Base-by-base conservation (phyloP, 1,284 basidiomycete genomes). In the Naganishia sp. region DNA sequence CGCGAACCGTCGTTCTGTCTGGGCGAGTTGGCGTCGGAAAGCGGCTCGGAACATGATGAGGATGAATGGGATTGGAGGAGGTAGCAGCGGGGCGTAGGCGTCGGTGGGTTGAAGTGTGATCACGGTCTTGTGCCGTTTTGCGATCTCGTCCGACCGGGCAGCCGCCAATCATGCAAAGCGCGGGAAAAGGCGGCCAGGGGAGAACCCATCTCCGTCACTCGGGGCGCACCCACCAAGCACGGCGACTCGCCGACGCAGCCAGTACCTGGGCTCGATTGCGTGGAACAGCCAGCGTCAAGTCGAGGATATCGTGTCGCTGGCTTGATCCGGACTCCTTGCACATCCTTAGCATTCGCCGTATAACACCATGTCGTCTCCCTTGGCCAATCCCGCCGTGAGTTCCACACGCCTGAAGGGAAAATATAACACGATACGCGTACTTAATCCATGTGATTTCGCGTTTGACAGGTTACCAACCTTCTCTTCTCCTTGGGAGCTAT, bases 401-500 rank as follows among this genome's bases (percentile, higher is more conserved):
- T 10, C 6, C 13, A 5, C 25, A 11, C 11, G 39, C n/a, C 57
- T 7, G 25, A 18, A 31, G 23, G 16, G 16, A 39, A 13, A 39
- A 39, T 10, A 39, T 7, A 13, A 10, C 10, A 7, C 36, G 36
- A 7, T 2, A 39, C 36, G 13, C 36, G 36, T 39, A 39, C 36
- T 39, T 9, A 39, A 39, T 53, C 55, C 61, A 21, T 13, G 33
- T 13, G 18, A 25, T 28, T 36, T 48, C n/a, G 45, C n/a, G 45
- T 2, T 2, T 18, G 18, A 13, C 78, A 81, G 52, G 75, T 84
- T 61, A 79, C 82, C 71, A 93, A 90, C 81, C 84, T 96, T 70
- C 84, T 89, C 73, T 85, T 95, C 75, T 93, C 91, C 64, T 87
- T 96, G 73, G 90, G 87, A 65, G 90, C 88, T 70, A 95, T 95